Percentiles rank a stretch among this genome's conserved stretches.
Evolutionary conservation across 2,329 filamentous ascomycete genomes (phyloP).

Genomic region (Neofusicoccum parvum): DNA sequence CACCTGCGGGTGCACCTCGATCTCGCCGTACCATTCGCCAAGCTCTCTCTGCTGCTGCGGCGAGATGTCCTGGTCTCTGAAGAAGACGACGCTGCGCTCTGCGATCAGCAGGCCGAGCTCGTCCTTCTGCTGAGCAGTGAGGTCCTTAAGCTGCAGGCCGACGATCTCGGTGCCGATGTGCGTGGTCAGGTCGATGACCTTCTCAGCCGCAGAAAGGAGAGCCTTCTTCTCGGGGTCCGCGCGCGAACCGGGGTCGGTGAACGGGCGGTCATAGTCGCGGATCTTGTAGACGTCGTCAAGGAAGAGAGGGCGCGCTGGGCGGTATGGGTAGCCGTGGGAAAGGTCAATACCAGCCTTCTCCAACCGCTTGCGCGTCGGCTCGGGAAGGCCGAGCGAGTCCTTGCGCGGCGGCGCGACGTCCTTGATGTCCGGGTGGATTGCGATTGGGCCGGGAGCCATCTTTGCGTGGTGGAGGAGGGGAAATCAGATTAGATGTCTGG

Average conservation of each 20-base stretch:
- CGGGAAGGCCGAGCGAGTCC: conserved; percentile 65
- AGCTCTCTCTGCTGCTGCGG: conserved; percentile 38
- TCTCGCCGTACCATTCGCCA: conserved; percentile 64
- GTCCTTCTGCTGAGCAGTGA: conserved; percentile 61
- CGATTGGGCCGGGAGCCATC: conserved; percentile 63
- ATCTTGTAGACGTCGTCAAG: conserved; percentile 71
- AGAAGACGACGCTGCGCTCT: conserved; percentile 67
- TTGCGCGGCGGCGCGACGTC: conserved; percentile 66
- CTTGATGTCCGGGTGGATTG: conserved; percentile 54
- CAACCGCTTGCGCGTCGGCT: conserved; percentile 58
- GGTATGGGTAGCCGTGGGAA: conserved; percentile 70
- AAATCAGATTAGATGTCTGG: background rate
- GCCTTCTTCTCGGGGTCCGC: conserved; percentile 67
- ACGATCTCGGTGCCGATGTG: conserved; percentile 68
- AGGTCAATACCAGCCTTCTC: conserved; percentile 71
- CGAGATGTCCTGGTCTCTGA: conserved; percentile 56
- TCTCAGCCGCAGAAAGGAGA: conserved; percentile 62
- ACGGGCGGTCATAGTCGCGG: conserved; percentile 56
- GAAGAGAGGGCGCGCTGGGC: conserved; percentile 67
- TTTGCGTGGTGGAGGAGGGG: conserved; percentile 21
- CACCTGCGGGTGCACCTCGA: conserved; percentile 72
- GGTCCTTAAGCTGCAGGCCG: conserved; percentile 64
- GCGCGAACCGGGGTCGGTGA: conserved; percentile 64
- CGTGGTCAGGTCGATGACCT: conserved; percentile 63
- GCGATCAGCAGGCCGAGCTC: conserved; percentile 65